A percentile compares a stretch with the other conserved stretches of the same genome.
Evolutionary conservation across 1,284 basidiomycete genomes (phyloP).

Genomic region (Pseudomicrostroma phylloplanum): DNA sequence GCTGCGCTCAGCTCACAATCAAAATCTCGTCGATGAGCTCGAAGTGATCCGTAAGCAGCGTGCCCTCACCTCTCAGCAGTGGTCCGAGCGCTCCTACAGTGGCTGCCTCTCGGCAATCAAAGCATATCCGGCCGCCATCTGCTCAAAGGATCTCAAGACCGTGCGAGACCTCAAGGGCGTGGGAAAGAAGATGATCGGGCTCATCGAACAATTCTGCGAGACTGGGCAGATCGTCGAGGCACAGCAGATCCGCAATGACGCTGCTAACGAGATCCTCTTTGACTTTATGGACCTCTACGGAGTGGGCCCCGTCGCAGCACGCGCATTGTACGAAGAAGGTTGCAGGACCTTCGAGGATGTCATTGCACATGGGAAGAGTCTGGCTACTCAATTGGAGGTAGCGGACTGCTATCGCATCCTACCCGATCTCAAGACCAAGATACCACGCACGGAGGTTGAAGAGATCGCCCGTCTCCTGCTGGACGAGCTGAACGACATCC

Average conservation of each 20-base stretch:
- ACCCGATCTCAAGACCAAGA: conserved; percentile 24
- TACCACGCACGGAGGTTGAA: conserved; percentile 26
- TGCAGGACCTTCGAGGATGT: conserved; percentile 36
- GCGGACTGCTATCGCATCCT: conserved; percentile 31
- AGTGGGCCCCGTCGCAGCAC: conserved; percentile 36
- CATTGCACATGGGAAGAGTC: conserved; percentile 21
- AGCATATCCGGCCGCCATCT: conserved; percentile 31
- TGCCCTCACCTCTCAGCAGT: conserved; percentile 11
- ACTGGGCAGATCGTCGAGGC: conserved; percentile 34
- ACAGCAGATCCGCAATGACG: conserved; percentile 31
- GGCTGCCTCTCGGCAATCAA: conserved; percentile 41
- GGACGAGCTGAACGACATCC: conserved; percentile 14
- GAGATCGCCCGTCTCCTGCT: conserved; percentile 16
- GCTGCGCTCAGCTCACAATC: conserved; percentile 29
- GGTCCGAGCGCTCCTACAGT: conserved; percentile 29
- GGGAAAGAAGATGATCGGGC: conserved; percentile 32
- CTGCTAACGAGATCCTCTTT: conserved; percentile 30
- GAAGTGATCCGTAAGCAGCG: conserved; percentile 38
- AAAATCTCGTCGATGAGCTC: conserved; percentile 37
- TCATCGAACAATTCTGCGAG: conserved; percentile 35
- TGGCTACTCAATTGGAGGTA: conserved; percentile 25
- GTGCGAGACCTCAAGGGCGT: conserved; percentile 39
- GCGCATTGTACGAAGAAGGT: conserved; percentile 37
- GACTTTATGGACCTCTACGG: conserved; percentile 40
- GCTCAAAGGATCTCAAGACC: conserved; percentile 14